Percentiles rank a stretch among this genome's conserved stretches.
These are phyloP conservation scores for Wallacemonas sp. DNA, from an alignment of 208 protist genomes.

Conservation along the genomic window DNA sequence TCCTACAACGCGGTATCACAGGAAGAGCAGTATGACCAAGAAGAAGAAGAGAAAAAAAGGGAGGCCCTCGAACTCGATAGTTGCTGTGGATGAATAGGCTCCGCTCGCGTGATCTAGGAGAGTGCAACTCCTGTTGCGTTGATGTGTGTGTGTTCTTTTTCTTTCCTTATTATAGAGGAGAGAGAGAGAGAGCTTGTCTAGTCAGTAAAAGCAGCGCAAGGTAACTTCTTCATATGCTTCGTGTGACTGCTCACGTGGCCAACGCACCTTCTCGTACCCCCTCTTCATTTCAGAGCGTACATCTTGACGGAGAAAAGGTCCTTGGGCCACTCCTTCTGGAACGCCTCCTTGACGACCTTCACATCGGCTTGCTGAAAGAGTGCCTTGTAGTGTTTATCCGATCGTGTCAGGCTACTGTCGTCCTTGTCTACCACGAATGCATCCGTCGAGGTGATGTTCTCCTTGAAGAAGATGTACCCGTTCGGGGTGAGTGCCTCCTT, in stretches of 20 bases:
- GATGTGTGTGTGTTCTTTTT: background rate
- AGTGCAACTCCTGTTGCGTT: background rate
- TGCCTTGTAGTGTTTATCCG: slow-evolving; percentile 82
- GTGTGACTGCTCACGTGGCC: no score
- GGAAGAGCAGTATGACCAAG: no score
- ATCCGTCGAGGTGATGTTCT: slow-evolving; percentile 69
- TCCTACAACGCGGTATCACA: no score
- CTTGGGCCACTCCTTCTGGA: slow-evolving; percentile 77
- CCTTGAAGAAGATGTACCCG: slow-evolving; percentile 94
- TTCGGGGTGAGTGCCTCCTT: slow-evolving; percentile 63
- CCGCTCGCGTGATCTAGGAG: background rate
- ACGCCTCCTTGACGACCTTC: slow-evolving; percentile 53
- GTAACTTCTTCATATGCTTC: no score
- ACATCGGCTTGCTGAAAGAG: slow-evolving; percentile 78
- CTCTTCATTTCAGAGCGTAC: slow-evolving; percentile 77
- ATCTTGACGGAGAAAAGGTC: slow-evolving; percentile 87
- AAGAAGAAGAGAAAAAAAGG: no score
- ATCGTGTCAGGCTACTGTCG: slow-evolving; percentile 89
- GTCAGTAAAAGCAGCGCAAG: no score
- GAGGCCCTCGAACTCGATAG: no score
- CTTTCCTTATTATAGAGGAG: background rate
- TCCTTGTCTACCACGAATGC: slow-evolving; percentile 85
- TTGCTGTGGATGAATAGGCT: no score
- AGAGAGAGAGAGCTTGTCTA: no score
- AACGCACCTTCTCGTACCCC: no score